phyloP scores from a whole-genome alignment of 2,329 filamentous ascomycete genomes.

The Emergomyces pasteurianus region DNA sequence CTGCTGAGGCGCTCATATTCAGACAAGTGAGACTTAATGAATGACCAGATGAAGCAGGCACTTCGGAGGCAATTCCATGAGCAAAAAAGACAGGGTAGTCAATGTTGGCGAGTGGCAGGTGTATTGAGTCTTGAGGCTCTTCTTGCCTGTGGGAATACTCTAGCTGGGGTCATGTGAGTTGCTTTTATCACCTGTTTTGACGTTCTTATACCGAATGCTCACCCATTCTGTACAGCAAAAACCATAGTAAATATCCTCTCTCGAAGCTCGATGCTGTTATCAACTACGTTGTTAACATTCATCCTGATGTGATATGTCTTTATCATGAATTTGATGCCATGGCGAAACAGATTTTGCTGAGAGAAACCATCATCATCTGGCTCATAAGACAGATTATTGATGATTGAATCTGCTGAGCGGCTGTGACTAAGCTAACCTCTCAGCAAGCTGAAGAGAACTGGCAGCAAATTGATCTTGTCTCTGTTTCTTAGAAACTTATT shows the following conservation, averaged over 20 bases:
- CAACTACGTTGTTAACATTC: slow-evolving; percentile 5
- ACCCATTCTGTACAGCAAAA: slow-evolving; percentile 2
- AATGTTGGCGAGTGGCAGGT: not conserved
- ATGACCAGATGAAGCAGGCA: not conserved
- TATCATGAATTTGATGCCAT: too few species aligned
- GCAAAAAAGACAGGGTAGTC: slow-evolving; percentile 3
- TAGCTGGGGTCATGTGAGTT: too few species aligned
- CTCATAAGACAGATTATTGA: slow-evolving; percentile 1
- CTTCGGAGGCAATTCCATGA: not conserved
- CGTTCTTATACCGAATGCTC: not conserved
- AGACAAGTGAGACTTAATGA: too few species aligned
- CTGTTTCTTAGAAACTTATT: not conserved
- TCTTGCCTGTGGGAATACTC: not conserved
- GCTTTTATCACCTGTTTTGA: too few species aligned
- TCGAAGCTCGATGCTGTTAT: slow-evolving; percentile 3
- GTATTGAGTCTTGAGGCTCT: slow-evolving; percentile 1
- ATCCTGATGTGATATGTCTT: too few species aligned
- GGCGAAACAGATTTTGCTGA: too few species aligned
- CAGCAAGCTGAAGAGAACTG: slow-evolving; percentile 3
- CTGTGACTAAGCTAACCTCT: not conserved
- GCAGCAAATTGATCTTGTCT: slow-evolving; percentile 4
- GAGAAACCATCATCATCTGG: not conserved
- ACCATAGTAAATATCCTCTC: slow-evolving; percentile 4
- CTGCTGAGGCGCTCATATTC: not conserved
- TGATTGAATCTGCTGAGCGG: not conserved